Base-by-base conservation (phyloP, 2,329 filamentous ascomycete species). In the Fusarium denticulatum region DNA sequence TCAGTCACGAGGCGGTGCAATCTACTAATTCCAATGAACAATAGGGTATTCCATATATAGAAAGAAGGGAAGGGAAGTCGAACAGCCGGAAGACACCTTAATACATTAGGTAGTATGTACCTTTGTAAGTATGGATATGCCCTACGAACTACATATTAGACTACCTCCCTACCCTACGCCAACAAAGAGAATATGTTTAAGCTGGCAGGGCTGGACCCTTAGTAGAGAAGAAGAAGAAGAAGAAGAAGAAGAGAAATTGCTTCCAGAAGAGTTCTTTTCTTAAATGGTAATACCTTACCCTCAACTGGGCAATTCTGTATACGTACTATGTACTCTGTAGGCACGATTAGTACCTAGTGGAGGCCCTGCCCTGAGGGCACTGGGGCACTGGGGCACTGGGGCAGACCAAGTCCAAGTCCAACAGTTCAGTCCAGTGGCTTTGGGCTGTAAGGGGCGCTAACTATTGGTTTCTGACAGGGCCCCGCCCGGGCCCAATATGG, bases 231-330 rank as follows among this genome's bases (percentile, higher is more conserved):
- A 32, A 34, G 20, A 16, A 22, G 28, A 28, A 28, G 24, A 46
- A 32, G 36, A 52, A 24, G 16, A 36, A 26, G 36, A 52, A 30
- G 16, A 36, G 45, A 66, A 64, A 52, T 36, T 53, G 28, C 56
- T 71, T 64, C 56, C 24, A 59, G 42, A 73, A 63, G 45, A 43
- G 61, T 73, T 73, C 53, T 65, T 73, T 59, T 50, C 66, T 61
- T 66, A 52, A 73, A 64, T 56, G 18, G 47, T 20, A 16, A 15
- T 30, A 24, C 28, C 65, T 55, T 67, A 47, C 28, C 63, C 53
- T 34, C 50, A 67, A 60, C 50, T 14, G 62, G 45, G 26, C 20
- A 47, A 30, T 30, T 30, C 28, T 47, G 20, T n/a, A 49, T 46
- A 46, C 28, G 24, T 20, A 45, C 10, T 12, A 39, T 18, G 18